Evolutionary conservation across 1,284 basidiomycete genomes (phyloP), one percentile per base, ranked within the genome.

Genomic region (Ustilago esculenta): DNA sequence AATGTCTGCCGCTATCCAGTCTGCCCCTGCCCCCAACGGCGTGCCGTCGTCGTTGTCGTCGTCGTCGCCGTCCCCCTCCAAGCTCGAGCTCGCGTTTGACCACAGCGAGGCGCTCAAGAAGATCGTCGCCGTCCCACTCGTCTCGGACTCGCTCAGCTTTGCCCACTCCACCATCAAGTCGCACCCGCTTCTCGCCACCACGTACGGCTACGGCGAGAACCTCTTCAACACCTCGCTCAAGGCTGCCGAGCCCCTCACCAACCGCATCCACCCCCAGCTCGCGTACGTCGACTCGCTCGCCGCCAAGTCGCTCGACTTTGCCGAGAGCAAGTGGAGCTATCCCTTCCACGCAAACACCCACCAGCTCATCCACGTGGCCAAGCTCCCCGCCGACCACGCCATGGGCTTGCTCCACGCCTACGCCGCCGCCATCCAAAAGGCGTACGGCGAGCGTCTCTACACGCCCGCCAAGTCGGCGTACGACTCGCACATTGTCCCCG

Each of bases 271-370:
- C 53, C 74, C 70, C n/a, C 79, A 80, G 56, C 73, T 81, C n/a
- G 52, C 67, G 18, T 63, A 72, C 36, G 58, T 74, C 49, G 80
- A 81, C 59, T 59, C 64, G 34, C 61, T 66, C 21, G 72, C 71
- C 25, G 50, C 73, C 61, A 76, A 79, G 65, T 67, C 65, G 51
- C 57, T 81, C 34, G 60, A 75, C 46, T 78, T 77, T 52, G 77
- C 69, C 41, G 79, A 81, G 63, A 65, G 63, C 70, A 77, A 77
- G 51, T 72, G 74, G 59, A 68, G 65, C 35, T 80, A 80, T 66
- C 80, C 80, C 29, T 81, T 81, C 72, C 71, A 77, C 53, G 76
- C 75, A 44, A 78, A 74, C 48, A 61, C 77, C 24, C 51, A 60
- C 30, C 72, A 80, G 36, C 48, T 81, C 24, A 60, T 72, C 46